Percentiles rank a stretch among this genome's conserved stretches.
Evolutionary conservation across 768 basidiomycete genomes (phyloP).

Genomic region (Tulasnella sp.): DNA sequence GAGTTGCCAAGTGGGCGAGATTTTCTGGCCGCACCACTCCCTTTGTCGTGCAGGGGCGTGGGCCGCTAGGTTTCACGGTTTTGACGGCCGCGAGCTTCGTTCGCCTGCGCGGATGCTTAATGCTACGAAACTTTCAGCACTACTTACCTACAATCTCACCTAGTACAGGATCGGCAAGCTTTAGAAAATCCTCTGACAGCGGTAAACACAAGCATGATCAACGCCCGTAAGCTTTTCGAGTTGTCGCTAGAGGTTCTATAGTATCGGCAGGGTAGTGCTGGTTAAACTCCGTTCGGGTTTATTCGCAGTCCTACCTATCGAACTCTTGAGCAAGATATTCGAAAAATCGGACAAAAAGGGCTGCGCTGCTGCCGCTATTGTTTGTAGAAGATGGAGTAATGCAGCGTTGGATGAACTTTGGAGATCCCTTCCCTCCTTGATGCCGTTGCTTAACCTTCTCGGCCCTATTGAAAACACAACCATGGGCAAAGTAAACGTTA

Average conservation of each 20-base stretch:
- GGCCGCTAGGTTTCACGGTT: not conserved
- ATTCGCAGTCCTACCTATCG: not conserved
- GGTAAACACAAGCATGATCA: not conserved
- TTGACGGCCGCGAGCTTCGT: not conserved
- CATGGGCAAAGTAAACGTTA: not conserved
- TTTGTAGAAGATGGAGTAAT: not conserved
- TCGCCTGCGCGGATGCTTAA: not conserved
- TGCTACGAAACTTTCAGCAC: not conserved
- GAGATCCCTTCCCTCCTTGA: not conserved
- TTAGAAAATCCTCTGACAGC: not conserved
- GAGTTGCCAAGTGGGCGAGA: too few relatives aligned
- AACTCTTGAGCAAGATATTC: not conserved
- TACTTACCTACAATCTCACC: not conserved
- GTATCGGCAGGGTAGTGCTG: not conserved
- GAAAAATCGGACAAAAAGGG: not conserved
- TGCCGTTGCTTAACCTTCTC: not conserved
- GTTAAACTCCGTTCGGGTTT: not conserved
- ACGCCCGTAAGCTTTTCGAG: not conserved
- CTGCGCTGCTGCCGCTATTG: not conserved
- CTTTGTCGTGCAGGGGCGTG: not conserved
- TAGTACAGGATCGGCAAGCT: not conserved
- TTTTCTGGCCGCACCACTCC: too few relatives aligned
- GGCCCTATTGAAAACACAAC: not conserved
- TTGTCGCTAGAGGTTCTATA: not conserved
- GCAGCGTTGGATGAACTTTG: not conserved